phyloP scores from a whole-genome alignment of 257 asterid genomes.

The Craterostigma plantagineum region DNA sequence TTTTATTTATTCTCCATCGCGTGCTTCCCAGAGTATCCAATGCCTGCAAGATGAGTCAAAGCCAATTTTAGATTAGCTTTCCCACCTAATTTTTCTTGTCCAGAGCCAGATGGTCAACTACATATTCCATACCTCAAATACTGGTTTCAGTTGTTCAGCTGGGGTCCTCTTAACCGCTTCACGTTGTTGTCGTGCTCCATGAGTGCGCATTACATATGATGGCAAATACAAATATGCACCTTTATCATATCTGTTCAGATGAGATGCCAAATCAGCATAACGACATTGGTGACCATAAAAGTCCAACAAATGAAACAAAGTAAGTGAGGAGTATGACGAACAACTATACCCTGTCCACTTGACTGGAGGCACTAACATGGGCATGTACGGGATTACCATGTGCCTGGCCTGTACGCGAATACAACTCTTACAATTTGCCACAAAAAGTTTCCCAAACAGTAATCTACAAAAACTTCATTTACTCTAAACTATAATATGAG shows the following conservation, averaged over 20 bases:
- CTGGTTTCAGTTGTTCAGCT: conserved; percentile 37
- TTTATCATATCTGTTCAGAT: conserved; percentile 71
- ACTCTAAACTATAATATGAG: too few species aligned
- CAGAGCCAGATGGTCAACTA: too few species aligned
- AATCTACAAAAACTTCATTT: too few species aligned
- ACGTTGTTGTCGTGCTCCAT: conserved; percentile 85
- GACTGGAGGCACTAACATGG: conserved; percentile 86
- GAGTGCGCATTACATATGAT: conserved; percentile 92
- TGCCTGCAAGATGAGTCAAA: conserved; percentile 31
- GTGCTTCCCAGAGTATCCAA: conserved; percentile 89
- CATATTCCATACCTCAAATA: conserved; percentile 66
- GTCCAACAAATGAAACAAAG: too few species aligned
- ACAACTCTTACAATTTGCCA: conserved; percentile 4
- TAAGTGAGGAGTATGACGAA: too few species aligned
- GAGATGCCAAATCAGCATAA: too few species aligned
- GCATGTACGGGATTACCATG: conserved; percentile 97
- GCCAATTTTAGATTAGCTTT: too few species aligned
- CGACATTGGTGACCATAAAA: too few species aligned
- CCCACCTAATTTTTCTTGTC: too few species aligned
- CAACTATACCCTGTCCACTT: conserved; percentile 96
- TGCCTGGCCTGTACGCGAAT: conserved; percentile 59
- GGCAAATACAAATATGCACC: conserved; percentile 81
- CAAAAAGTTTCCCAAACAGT: too few species aligned
- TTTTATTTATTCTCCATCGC: conserved; percentile 86
- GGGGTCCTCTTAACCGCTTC: conserved; percentile 66